Evolutionary conservation across 441 rosid genomes (phyloP).

Genomic region (Pelargonium fulgidum): DNA sequence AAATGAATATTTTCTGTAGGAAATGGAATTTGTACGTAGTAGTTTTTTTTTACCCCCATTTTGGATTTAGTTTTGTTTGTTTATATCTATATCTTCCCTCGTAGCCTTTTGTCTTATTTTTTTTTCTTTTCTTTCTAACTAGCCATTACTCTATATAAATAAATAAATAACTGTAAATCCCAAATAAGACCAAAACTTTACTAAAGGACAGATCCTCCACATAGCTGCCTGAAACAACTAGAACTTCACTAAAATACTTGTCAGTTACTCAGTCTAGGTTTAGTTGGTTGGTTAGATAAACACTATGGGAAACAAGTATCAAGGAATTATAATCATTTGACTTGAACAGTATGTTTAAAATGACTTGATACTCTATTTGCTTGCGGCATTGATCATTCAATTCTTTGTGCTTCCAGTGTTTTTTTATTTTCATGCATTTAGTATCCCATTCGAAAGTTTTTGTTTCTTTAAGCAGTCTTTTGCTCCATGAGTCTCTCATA

Average conservation of each 20-base stretch:
- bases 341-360: background rate
- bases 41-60: background rate
- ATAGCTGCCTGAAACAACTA: background rate
- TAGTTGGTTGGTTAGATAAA: background rate
- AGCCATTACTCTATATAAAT: background rate
- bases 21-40: background rate
- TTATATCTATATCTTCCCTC: slow-evolving; percentile 1
- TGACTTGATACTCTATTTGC: background rate
- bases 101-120: background rate
- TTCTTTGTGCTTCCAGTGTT: background rate
- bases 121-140: too few species aligned
- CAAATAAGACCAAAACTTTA: background rate
- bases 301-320: background rate
- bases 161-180: background rate
- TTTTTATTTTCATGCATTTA: background rate
- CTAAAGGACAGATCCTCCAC: background rate
- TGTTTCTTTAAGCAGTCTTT: background rate
- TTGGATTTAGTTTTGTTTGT: background rate
- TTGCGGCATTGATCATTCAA: background rate
- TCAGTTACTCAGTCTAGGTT: background rate
- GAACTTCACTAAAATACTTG: background rate
- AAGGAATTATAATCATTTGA: background rate
- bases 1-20: slow-evolving; percentile 1
- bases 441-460: background rate
- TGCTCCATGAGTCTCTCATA: slow-evolving; percentile 8